Percentiles rank a stretch among this genome's conserved stretches.
These are phyloP conservation scores for Penicillium sp. DNA, from an alignment of 2,329 filamentous ascomycete species.

Conservation along the genomic window DNA sequence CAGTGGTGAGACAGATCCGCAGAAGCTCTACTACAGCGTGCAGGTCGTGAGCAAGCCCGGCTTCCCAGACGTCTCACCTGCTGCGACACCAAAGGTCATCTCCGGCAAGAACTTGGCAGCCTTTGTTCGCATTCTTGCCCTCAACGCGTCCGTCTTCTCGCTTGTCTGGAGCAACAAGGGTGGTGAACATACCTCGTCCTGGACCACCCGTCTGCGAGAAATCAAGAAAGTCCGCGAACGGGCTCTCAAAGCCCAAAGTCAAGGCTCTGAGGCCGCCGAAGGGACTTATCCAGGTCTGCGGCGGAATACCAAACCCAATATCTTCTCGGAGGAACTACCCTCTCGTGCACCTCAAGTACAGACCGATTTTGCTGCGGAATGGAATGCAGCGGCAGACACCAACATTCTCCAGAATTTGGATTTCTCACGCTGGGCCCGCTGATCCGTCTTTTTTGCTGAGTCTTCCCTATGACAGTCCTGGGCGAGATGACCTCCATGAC, in stretches of 20 bases:
- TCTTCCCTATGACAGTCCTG: neutral
- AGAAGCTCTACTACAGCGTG: conserved; percentile 73
- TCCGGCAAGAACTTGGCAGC: conserved; percentile 76
- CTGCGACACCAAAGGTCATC: conserved; percentile 84
- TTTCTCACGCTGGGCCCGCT: conserved; percentile 43
- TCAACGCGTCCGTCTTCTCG: conserved; percentile 92
- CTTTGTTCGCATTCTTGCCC: conserved; percentile 81
- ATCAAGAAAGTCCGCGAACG: conserved; percentile 76
- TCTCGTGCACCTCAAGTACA: conserved; percentile 30
- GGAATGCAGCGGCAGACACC: conserved; percentile 36
- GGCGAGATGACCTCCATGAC: neutral
- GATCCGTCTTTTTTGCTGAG: neutral
- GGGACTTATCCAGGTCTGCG: conserved; percentile 32
- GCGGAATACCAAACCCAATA: conserved; percentile 38
- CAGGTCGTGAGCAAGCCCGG: conserved; percentile 83
- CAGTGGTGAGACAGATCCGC: conserved; percentile 30
- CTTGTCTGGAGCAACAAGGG: conserved; percentile 76
- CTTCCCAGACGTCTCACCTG: conserved; percentile 88
- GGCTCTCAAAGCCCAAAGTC: conserved; percentile 29
- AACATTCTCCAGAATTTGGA: conserved; percentile 41
- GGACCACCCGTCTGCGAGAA: conserved; percentile 81
- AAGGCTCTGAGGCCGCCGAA: conserved; percentile 29
- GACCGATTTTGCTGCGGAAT: conserved; percentile 36
- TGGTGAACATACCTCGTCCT: conserved; percentile 81
- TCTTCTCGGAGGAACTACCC: conserved; percentile 34